Evolutionary conservation across 495 filamentous ascomycete genomes (phyloP).

Genomic region (Penicillium ucsense): DNA sequence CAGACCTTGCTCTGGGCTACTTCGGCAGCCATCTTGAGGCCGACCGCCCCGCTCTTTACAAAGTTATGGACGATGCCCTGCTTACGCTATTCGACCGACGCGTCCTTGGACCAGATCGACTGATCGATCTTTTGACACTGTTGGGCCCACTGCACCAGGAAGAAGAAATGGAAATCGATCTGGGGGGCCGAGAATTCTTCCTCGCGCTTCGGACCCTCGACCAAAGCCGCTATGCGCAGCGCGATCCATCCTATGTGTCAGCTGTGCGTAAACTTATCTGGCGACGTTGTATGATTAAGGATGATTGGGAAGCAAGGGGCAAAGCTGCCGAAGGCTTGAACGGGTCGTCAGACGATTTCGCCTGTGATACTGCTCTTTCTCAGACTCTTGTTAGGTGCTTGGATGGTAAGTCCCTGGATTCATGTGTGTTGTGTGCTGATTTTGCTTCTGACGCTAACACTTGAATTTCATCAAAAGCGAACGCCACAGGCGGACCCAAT

Average conservation of each 20-base stretch:
- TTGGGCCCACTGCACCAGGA: constrained; percentile 33
- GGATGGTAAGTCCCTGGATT: constrained; percentile 14
- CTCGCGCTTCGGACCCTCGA: constrained; percentile 60
- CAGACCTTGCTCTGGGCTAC: constrained; percentile 61
- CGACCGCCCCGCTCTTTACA: constrained; percentile 51
- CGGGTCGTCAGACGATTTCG: constrained; percentile 12
- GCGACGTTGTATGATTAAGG: constrained; percentile 68
- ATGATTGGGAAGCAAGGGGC: constrained; percentile 59
- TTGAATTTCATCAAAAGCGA: no score
- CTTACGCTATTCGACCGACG: constrained; percentile 56
- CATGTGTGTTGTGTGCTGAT: neutral
- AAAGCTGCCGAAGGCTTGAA: constrained; percentile 21
- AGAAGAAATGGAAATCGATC: constrained; percentile 25
- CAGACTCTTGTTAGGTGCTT: constrained; percentile 23
- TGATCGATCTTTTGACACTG: constrained; percentile 79
- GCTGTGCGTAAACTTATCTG: constrained; percentile 64
- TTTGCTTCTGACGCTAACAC: no score
- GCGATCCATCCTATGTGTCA: constrained; percentile 39
- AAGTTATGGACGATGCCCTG: constrained; percentile 56
- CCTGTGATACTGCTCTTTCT: constrained; percentile 23
- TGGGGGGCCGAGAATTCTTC: constrained; percentile 51
- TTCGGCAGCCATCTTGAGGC: constrained; percentile 47
- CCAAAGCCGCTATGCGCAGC: constrained; percentile 40
- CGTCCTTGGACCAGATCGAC: constrained; percentile 51
- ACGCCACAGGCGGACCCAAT: constrained; percentile 7